A percentile compares a stretch with the other conserved stretches of the same genome.
phyloP scores from a whole-genome alignment of 306 rosid species.

The Corylus heterophylla region DNA sequence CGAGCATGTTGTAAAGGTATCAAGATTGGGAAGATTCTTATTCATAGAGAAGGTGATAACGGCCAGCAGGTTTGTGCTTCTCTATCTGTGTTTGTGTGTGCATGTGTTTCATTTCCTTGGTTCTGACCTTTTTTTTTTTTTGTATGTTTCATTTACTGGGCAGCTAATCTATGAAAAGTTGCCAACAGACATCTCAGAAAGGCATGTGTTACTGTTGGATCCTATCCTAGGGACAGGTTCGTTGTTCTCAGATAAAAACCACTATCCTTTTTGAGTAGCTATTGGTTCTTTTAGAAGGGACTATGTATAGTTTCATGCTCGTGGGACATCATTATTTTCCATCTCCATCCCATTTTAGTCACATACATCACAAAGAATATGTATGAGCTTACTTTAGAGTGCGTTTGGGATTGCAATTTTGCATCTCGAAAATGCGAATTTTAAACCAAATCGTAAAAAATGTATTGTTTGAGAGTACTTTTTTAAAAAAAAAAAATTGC shows the following conservation, averaged over 20 bases:
- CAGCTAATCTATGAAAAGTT: constrained; percentile 95
- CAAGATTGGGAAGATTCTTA: constrained; percentile 98
- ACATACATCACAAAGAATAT: neutral
- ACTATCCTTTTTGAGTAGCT: constrained; percentile 4
- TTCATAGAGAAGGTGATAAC: constrained; percentile 99
- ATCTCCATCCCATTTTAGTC: neutral
- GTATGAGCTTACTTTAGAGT: neutral
- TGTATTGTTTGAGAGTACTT: no score
- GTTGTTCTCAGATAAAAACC: constrained; percentile 22
- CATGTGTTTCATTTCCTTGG: constrained; percentile 20
- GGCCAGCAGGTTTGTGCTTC: constrained; percentile 83
- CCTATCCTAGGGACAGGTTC: constrained; percentile 98
- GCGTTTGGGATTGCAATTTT: no score
- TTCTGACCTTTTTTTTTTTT: constrained; percentile 11
- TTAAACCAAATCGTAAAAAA: no score
- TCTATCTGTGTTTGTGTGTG: constrained; percentile 2
- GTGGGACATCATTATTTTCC: neutral
- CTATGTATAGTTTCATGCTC: neutral
- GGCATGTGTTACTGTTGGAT: constrained; percentile 94
- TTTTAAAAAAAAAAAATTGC: no score
- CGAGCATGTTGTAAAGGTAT: constrained; percentile 99
- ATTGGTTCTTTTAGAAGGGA: neutral
- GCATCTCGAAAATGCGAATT: no score
- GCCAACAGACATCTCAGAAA: constrained; percentile 90
- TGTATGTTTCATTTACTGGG: constrained; percentile 30